Conservation (phyloP, 179 eudicot species). For the Silene noctiflora region DNA sequence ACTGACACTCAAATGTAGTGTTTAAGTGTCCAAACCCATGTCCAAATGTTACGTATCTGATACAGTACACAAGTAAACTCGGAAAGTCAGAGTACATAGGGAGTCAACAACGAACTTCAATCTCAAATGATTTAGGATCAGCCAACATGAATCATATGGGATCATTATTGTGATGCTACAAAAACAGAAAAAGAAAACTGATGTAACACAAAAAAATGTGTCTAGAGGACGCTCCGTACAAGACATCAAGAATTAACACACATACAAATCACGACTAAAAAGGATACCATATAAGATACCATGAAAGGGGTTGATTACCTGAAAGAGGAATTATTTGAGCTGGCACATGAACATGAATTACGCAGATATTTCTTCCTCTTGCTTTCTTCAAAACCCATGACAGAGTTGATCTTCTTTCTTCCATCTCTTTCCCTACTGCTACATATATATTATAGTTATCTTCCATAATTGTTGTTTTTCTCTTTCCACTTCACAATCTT, state of each 20-base stretch:
- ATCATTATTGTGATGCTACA: background rate
- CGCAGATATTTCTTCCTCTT: slow-evolving; percentile 44
- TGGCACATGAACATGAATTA: slow-evolving; percentile 62
- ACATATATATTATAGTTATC: slow-evolving; percentile 46
- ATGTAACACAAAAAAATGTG: background rate
- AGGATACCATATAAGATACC: too few species aligned
- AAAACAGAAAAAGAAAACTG: too few species aligned
- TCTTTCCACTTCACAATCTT: background rate
- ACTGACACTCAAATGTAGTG: too few species aligned
- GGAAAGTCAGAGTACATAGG: too few species aligned
- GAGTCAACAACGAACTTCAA: too few species aligned
- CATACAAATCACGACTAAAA: background rate
- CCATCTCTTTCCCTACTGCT: slow-evolving; percentile 52
- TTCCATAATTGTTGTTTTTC: slow-evolving; percentile 23
- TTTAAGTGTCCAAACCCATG: too few species aligned
- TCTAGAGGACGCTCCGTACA: background rate
- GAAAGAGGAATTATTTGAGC: slow-evolving; percentile 40
- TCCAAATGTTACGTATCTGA: too few species aligned
- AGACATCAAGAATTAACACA: slow-evolving; percentile 21
- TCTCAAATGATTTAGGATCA: background rate
- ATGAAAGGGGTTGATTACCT: background rate
- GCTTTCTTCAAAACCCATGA: slow-evolving; percentile 53
- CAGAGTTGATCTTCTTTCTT: slow-evolving; percentile 39
- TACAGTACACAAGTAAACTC: too few species aligned
- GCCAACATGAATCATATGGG: background rate